A percentile compares a stretch with the other conserved stretches of the same genome.
These are phyloP conservation scores for Blastocystis sp. DNA, from an alignment of 352 stramenopile genomes.

Conservation along the genomic window DNA sequence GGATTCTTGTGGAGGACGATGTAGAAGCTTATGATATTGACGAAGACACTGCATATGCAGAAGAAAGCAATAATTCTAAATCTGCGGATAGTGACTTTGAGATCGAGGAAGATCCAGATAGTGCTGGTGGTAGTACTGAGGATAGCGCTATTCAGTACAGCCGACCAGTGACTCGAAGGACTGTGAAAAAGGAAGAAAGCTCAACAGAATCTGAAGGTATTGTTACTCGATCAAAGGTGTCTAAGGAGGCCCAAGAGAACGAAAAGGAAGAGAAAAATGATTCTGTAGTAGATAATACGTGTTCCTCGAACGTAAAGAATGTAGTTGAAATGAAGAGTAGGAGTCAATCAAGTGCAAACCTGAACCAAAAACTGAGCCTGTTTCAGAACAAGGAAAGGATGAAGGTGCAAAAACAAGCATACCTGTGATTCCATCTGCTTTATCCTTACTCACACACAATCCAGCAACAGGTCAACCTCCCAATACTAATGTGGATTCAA, in stretches of 20 bases:
- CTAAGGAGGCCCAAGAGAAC: background rate
- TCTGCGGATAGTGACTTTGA: slow-evolving; percentile 34
- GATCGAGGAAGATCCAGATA: background rate
- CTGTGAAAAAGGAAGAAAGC: background rate
- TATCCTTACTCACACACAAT: background rate
- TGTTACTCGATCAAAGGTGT: slow-evolving; percentile 11
- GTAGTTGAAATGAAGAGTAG: background rate
- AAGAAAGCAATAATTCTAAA: background rate
- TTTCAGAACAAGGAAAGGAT: background rate
- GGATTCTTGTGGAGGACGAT: background rate
- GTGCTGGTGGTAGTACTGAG: background rate
- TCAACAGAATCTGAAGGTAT: background rate
- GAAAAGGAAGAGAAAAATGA: background rate
- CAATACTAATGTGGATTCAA: background rate
- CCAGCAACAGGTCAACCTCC: slow-evolving; percentile 4
- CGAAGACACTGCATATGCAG: background rate
- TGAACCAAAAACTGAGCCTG: background rate
- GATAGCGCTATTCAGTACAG: background rate
- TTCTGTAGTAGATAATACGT: background rate
- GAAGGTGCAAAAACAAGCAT: background rate
- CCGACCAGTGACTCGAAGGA: background rate
- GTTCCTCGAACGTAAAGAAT: background rate
- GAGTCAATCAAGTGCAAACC: background rate
- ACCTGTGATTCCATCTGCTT: slow-evolving; percentile 10
- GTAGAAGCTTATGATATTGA: background rate